Conservation (phyloP, 768 basidiomycete genomes). For the Lactarius pseudohatsudake region DNA sequence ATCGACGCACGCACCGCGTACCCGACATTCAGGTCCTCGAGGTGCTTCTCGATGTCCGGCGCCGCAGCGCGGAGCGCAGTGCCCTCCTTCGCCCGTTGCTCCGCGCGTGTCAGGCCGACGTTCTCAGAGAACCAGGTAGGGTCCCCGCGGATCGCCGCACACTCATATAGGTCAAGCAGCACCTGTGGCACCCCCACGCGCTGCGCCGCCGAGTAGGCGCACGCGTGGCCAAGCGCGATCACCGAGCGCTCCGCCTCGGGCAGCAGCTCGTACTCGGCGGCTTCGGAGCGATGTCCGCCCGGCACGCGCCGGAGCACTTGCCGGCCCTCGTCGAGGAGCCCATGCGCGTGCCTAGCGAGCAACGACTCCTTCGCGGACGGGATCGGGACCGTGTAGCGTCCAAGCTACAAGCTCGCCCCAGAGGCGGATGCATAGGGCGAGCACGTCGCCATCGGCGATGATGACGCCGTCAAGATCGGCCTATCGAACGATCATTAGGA, state of each 20-base stretch:
- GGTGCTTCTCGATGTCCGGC: slow-evolving; percentile 21
- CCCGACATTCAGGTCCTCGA: slow-evolving; percentile 22
- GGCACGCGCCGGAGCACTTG: neutral
- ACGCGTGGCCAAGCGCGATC: slow-evolving; percentile 25
- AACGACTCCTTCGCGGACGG: slow-evolving; percentile 23
- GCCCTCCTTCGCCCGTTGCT: slow-evolving; percentile 13
- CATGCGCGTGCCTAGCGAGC: slow-evolving; percentile 24
- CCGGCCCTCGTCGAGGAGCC: slow-evolving; percentile 9
- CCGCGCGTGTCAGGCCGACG: slow-evolving; percentile 16
- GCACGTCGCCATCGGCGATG: slow-evolving; percentile 34
- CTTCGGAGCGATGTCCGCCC: slow-evolving; percentile 22
- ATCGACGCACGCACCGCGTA: slow-evolving; percentile 28
- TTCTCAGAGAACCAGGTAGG: slow-evolving; percentile 29
- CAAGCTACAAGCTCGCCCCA: slow-evolving; percentile 30
- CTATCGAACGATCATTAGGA: neutral
- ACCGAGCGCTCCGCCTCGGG: slow-evolving; percentile 29
- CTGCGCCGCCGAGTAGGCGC: slow-evolving; percentile 27
- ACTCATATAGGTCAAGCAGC: slow-evolving; percentile 29
- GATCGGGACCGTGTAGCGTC: slow-evolving; percentile 26
- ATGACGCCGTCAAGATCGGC: slow-evolving; percentile 19
- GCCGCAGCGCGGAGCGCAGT: slow-evolving; percentile 10
- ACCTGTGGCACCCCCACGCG: slow-evolving; percentile 19
- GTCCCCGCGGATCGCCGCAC: slow-evolving; percentile 27
- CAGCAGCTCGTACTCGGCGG: slow-evolving; percentile 26
- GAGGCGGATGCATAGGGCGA: slow-evolving; percentile 32